Evolutionary conservation across 2,329 filamentous ascomycete genomes (phyloP), one percentile per base, ranked within the genome.

Genomic region (Claviceps sp.): DNA sequence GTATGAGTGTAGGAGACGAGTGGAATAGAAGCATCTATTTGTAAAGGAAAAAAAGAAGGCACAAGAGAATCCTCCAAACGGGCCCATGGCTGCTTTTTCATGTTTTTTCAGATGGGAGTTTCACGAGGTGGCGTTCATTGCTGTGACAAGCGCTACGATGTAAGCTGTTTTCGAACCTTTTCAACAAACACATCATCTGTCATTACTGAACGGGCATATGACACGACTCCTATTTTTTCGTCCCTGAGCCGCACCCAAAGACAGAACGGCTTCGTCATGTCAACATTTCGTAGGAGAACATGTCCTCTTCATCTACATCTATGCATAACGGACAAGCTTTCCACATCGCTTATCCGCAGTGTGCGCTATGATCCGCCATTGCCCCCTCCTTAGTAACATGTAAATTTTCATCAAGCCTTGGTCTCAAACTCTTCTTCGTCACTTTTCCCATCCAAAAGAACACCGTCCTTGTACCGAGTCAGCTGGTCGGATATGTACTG

Each of bases 401-500:
- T 16, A 41, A 36, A 26, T 5, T 24, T 46, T 24, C n/a, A 22
- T 57, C 49, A 62, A 24, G 65, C 64, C 52, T 66, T 66, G 9
- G 73, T 67, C 62, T 77, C 75, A 56, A 71, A 70, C 60, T 78
- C 75, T 40, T 77, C 73, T 11, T 65, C 70, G 11, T 66, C 60
- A 16, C 56, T 62, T 24, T 61, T 61, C 44, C 57, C 54, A 49
- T 58, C 60, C 22, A 54, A 13, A 34, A 43, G 20, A 34, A 30
- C 49, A 20, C 65, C 63, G 24, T 63, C 61, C 56, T 61, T 82
- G 61, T 93, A 83, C 52, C 83, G 75, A 65, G 84, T 77, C 53
- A 96, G 73, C 70, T 95, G 86, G 56, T 89, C 85, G 34, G 79
- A 82, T 52, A 96, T 85, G 65, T 95, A 95, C 57, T 81, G 78